Evolutionary conservation across 2,329 filamentous ascomycete species (phyloP).

Genomic region (Tolypocladium sp.): DNA sequence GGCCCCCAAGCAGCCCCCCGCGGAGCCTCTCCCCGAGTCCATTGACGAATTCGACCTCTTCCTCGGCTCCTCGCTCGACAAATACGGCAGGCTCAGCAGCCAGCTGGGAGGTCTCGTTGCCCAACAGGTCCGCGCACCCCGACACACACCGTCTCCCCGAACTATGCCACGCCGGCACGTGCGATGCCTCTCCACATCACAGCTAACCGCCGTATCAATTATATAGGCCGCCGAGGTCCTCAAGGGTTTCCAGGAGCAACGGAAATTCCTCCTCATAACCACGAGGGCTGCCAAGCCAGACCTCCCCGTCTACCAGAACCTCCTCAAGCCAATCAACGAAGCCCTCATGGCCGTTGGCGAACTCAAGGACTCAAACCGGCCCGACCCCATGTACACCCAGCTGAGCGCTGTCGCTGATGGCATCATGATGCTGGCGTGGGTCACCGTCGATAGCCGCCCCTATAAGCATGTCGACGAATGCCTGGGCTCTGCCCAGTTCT

Average conservation of each 20-base stretch:
- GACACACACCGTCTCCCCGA: no score
- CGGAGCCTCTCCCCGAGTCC: constrained; percentile 59
- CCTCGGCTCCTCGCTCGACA: constrained; percentile 62
- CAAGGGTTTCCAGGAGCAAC: constrained; percentile 70
- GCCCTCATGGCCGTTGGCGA: constrained; percentile 70
- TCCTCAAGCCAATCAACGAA: constrained; percentile 81
- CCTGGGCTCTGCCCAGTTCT: constrained; percentile 80
- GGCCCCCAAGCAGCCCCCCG: constrained; percentile 24
- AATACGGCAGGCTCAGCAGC: constrained; percentile 69
- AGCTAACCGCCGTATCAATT: background rate
- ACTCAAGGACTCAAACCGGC: constrained; percentile 73
- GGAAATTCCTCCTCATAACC: constrained; percentile 78
- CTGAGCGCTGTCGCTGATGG: constrained; percentile 83
- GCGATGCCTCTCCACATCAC: background rate
- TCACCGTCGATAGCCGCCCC: constrained; percentile 74
- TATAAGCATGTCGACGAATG: constrained; percentile 79
- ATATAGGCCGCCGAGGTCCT: constrained; percentile 41
- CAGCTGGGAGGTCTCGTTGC: constrained; percentile 69
- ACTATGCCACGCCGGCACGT: no score
- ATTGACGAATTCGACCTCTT: constrained; percentile 83
- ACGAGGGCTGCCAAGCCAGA: constrained; percentile 92
- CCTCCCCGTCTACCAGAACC: constrained; percentile 57
- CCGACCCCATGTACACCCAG: constrained; percentile 67
- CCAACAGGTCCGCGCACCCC: constrained; percentile 55
- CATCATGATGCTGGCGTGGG: constrained; percentile 84